phyloP scores from a whole-genome alignment of 306 rosid species.

The Cucurbita argyrosperma region DNA sequence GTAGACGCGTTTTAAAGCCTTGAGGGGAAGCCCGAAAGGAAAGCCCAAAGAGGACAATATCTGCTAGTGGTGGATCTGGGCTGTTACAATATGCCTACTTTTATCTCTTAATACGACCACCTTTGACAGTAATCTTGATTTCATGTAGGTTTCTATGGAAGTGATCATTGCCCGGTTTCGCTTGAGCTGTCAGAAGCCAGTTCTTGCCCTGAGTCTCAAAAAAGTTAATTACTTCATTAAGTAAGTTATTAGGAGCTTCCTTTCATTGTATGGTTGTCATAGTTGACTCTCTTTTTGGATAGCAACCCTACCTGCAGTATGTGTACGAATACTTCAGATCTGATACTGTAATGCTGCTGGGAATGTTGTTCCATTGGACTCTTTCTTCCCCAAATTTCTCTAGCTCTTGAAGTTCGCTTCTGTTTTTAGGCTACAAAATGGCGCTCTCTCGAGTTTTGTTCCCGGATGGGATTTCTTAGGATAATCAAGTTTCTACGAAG shows the following conservation, averaged over 20 bases:
- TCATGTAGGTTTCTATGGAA: constrained; percentile 69
- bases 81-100: not conserved
- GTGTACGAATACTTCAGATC: not conserved
- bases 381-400: not conserved
- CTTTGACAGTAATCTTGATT: constrained; percentile 11
- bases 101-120: not conserved
- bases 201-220: constrained; percentile 13
- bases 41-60: too few species aligned
- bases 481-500: not conserved
- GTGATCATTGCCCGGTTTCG: constrained; percentile 89
- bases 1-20: too few species aligned
- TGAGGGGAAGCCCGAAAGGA: too few species aligned
- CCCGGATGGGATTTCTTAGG: not conserved
- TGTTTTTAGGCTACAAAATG: not conserved
- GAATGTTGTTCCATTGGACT: not conserved
- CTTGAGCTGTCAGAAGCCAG: constrained; percentile 55
- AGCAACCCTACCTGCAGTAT: not conserved
- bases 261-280: not conserved
- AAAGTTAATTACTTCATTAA: constrained; percentile 18
- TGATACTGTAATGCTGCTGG: not conserved
- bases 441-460: not conserved
- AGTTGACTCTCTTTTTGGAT: not conserved
- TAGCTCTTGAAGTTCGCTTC: not conserved
- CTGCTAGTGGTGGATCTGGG: too few species aligned
- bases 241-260: not conserved